phyloP scores from a whole-genome alignment of 148 eudicot genomes.

The Hydrangea macrophylla region DNA sequence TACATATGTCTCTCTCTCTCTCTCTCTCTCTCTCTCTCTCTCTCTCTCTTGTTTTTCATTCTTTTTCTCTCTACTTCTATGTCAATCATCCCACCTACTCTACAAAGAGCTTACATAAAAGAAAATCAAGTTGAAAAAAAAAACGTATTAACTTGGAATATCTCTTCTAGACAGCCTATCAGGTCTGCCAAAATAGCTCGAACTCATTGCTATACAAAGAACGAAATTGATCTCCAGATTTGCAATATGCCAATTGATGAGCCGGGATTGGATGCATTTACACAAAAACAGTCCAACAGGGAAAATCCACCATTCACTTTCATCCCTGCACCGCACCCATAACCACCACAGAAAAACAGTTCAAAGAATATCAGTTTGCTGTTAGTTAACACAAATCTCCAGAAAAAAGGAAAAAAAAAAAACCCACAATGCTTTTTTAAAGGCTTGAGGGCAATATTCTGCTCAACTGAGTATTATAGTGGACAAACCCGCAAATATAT shows the following conservation, averaged over 20 bases:
- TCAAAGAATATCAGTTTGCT: neutral
- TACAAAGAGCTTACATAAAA: constrained; percentile 4
- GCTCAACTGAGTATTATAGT: constrained; percentile 60
- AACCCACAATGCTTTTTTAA: neutral
- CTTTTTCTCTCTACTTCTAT: constrained; percentile 9
- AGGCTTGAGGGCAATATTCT: constrained; percentile 37
- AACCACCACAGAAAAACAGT: neutral
- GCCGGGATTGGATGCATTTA: constrained; percentile 85
- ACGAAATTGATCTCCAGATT: constrained; percentile 98
- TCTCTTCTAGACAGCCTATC: constrained; percentile 18
- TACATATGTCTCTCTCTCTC: constrained; percentile 3
- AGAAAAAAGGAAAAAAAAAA: no score
- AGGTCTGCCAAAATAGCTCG: constrained; percentile 91
- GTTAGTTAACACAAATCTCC: neutral
- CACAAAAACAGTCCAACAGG: constrained; percentile 76
- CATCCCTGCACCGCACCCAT: constrained; percentile 83
- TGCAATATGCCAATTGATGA: constrained; percentile 93
- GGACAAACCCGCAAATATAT: constrained; percentile 70
- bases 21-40: neutral
- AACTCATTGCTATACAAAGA: constrained; percentile 88
- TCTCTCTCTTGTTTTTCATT: constrained; percentile 3
- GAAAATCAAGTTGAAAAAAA: neutral
- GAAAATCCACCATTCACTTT: constrained; percentile 99
- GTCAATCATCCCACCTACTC: constrained; percentile 13
- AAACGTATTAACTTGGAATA: constrained; percentile 5